Evolutionary conservation across 2,329 filamentous ascomycete genomes (phyloP), one percentile per base, ranked within the genome.

Genomic region (Aschersonia sp.): DNA sequence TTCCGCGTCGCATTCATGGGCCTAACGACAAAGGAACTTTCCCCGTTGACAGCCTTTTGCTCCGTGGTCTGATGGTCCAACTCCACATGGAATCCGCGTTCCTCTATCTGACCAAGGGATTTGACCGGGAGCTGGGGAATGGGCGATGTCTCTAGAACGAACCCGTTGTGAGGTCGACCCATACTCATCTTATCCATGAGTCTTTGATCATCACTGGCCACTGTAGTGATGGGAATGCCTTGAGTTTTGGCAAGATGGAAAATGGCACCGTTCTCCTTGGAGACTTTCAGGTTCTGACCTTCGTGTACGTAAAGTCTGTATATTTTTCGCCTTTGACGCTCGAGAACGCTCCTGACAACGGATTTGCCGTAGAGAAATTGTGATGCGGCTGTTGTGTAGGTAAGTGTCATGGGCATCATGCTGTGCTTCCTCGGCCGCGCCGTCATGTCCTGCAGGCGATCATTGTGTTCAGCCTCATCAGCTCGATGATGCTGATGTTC

Each of bases 301-400:
- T 69, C 71, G 58, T 84, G 83, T 9, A 95, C 69, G 61, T 97
- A 95, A 4, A 98, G 73, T 47, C 81, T 84, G 68, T 95, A 94
- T 3, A 94, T 66, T 57, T 85, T 80, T 49, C 92, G 80, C 35
- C 79, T 73, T 9, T 70, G 70, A 44, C 66, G 61, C 53, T 74
- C 79, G 22, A 98, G 68, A 0, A 88, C 89, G 22, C 89, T 84
- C 52, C 84, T 74, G 29, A 97, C 87, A 2, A 86, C 80, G 2
- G 84, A 85, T 43, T 76, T 77, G 5, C 92, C 92, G 59, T 94
- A 97, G 2, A 98, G 70, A 56, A 95, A 97, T 51, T 95, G 84
- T 0, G 89, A 95, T 5, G 87, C 86, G 0, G 90, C 84, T 1
- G 87, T 94, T 0, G 86, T 87, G 59, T 90, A 79, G 44, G 65